Evolutionary conservation across 164 flowering plant species (phyloP), one percentile per base, ranked within the genome.

Genomic region (Cinnamomum micranthum): DNA sequence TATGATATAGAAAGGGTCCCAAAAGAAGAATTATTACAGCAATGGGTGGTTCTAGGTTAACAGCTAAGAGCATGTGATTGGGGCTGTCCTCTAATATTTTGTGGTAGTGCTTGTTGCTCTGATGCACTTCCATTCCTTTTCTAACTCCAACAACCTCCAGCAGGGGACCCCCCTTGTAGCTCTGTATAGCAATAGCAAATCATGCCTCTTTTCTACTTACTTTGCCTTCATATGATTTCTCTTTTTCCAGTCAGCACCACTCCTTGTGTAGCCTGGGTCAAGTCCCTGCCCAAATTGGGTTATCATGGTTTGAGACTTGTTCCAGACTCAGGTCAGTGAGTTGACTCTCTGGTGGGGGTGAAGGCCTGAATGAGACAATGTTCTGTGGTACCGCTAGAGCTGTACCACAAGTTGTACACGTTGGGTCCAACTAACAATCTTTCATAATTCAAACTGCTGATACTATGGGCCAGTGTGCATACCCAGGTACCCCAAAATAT

Each of bases 31-130:
- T 74, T 52, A 67, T 74, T 14, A 67, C 11, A 35, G 52, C 71
- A 68, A 35, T 47, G n/a, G 28, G 67, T 64, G n/a, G 9, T 6
- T 68, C 22, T 9, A 17, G 22, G 33, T 35, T 47, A 47, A 68
- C 71, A 68, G 71, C 71, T 68, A 35, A 19, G 58, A 12, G 24
- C 55, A 68, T 68, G 71, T 41, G 71, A 20, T 17, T 68, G 7
- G 27, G 51, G 71, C 11, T 50, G 13, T 33, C 47, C 50, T 33
- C 6, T 55, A 15, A 55, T 55, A 55, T 17, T 17, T 55, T 55
- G 60, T 4, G 47, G 11, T 6, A 41, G 47, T 41, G 47, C 47
- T 7, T 41, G 47, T 41, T 55, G 60, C n/a, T 55, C 20, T 15
- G n/a, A 55, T 55, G 17, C 17, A 55, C 6, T 14, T 55, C 20